Evolutionary conservation across 345 rosid genomes (phyloP), one percentile per base, ranked within the genome.

Genomic region (Gossypium australe): DNA sequence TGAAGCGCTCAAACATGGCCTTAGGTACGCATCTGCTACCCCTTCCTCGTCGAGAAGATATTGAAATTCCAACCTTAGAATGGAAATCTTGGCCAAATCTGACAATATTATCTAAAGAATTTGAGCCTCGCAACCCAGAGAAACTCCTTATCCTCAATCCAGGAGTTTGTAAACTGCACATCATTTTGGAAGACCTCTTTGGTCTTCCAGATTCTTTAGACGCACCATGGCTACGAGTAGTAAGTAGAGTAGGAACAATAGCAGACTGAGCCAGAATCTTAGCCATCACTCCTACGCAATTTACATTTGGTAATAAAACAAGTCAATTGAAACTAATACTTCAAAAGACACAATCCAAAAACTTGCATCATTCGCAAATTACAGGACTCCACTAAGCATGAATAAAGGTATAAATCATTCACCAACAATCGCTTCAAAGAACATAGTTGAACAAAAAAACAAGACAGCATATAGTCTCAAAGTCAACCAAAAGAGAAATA

Each of bases 1-100:
- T 93, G 77, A 92, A 94, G 34, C 98, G 87, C 87, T 94, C 97
- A 78, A 93, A 93, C 98, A 94, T 91, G 43, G 98, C 97, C 77
- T 82, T 89, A 24, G 87, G 70, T 5, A 80, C 85, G 78, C 76
- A 80, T 49, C 91, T 77, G 76, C 84, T 82, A 72, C 83, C 86
- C 75, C 70, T 91, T 56, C 76, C 87, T 73, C 79, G 86, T 59
- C 85, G 79, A 1, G 87, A 64, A 48, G 86, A 85, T 38, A 81
- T 60, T 9, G 83, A 7, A 76, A 62, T 45, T 16, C 86, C 85
- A 70, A 87, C 85, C 75, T 62, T 83, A 18, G 84, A 82, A 69
- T 76, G 83, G 74, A 89, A 86, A 85, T 78, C 87, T 27, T 76
- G 84, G 41, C 84, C 67, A 25, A 83, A 67, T 43, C 79, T 80